These are phyloP conservation scores for Russula compacta DNA, from an alignment of 768 basidiomycete species.

Conservation along the genomic window DNA sequence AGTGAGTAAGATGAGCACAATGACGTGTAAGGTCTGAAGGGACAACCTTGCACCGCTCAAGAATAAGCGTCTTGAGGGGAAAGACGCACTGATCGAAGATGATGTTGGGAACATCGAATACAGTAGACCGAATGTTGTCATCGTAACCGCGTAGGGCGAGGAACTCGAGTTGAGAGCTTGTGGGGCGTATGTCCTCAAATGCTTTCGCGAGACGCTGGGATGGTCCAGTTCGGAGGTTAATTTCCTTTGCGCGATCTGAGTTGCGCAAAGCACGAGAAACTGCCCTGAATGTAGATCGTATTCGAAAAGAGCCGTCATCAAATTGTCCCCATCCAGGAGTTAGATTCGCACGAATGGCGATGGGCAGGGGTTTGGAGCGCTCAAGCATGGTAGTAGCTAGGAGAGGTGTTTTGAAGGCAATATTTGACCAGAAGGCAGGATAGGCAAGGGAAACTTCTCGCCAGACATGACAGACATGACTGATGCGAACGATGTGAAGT, in stretches of 20 bases:
- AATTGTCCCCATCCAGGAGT: constrained; percentile 5
- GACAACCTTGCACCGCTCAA: constrained; percentile 13
- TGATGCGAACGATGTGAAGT: constrained; percentile 13
- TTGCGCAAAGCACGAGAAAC: constrained; percentile 18
- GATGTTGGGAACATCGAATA: constrained; percentile 11
- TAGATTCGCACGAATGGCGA: constrained; percentile 15
- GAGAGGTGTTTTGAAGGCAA: constrained; percentile 15
- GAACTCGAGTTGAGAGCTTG: constrained; percentile 9
- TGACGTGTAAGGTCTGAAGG: constrained; percentile 9
- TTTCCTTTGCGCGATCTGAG: constrained; percentile 18
- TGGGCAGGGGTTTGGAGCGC: constrained; percentile 14
- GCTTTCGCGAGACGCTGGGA: constrained; percentile 14
- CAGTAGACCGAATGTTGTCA: constrained; percentile 3
- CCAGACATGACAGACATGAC: constrained; percentile 19
- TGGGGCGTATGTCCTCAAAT: constrained; percentile 12
- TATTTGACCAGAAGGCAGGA: constrained; percentile 18
- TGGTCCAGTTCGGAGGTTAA: constrained; percentile 11
- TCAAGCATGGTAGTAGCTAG: constrained; percentile 20
- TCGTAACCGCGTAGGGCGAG: constrained; percentile 14
- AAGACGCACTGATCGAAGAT: constrained; percentile 6
- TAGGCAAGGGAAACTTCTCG: constrained; percentile 16
- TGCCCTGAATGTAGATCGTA: constrained; percentile 10
- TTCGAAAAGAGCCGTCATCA: constrained; percentile 4
- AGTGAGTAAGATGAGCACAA: constrained; percentile 13
- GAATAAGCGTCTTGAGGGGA: constrained; percentile 15